Conservation (phyloP, 108 stramenopile species). For the Aurantiochytrium sp. region DNA sequence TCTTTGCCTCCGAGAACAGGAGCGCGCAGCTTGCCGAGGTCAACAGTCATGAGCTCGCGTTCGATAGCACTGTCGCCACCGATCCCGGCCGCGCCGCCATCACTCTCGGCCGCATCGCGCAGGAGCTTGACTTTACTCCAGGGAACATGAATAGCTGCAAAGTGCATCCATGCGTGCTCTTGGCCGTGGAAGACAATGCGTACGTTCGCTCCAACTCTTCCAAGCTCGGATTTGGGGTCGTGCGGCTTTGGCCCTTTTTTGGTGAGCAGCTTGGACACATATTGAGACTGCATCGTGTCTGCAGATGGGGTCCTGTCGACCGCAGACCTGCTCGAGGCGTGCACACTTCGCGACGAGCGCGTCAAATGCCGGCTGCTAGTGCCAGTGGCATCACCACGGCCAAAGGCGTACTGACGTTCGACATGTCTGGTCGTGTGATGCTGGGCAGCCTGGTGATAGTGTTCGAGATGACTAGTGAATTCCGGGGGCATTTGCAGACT, state of each 20-base stretch:
- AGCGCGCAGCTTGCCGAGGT: neutral
- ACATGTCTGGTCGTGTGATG: too few species aligned
- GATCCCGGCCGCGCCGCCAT: neutral
- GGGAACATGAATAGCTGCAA: conserved; percentile 2
- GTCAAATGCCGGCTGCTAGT: too few species aligned
- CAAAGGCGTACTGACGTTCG: too few species aligned
- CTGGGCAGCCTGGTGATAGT: too few species aligned
- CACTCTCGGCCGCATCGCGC: neutral
- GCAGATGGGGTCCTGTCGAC: neutral
- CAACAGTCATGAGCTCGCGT: neutral
- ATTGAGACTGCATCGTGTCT: neutral
- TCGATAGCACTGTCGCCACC: neutral
- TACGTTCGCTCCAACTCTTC: neutral
- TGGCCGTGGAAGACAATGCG: neutral
- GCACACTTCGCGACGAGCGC: too few species aligned
- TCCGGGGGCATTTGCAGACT: too few species aligned
- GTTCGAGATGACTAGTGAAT: too few species aligned
- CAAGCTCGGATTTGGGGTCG: neutral
- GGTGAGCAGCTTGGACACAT: neutral
- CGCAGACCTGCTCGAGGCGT: neutral
- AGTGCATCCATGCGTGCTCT: neutral
- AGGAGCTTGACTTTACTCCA: neutral
- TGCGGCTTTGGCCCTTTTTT: neutral
- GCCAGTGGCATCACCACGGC: too few species aligned
- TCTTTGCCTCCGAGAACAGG: neutral